Conservation (phyloP, 441 rosid genomes). For the Populus hybrid region DNA sequence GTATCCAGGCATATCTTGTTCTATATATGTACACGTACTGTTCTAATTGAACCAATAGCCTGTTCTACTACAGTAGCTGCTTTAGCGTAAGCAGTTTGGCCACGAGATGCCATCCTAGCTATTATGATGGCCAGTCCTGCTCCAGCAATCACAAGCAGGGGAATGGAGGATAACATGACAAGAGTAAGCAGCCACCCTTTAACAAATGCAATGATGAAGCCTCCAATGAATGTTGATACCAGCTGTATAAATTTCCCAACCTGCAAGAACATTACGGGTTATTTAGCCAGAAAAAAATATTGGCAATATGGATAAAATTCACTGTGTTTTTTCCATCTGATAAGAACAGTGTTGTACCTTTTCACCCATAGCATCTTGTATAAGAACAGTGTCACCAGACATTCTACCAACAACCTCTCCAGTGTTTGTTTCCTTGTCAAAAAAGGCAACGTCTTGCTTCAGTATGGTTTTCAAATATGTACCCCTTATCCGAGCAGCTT, state of each 20-base stretch:
- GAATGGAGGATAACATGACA: constrained; percentile 63
- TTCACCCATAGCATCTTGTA: constrained; percentile 95
- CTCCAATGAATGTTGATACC: constrained; percentile 62
- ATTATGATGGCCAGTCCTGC: constrained; percentile 40
- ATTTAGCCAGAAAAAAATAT: too few species aligned
- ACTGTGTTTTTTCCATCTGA: too few species aligned
- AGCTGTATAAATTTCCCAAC: constrained; percentile 69
- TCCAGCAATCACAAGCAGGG: constrained; percentile 59
- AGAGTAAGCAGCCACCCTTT: constrained; percentile 78
- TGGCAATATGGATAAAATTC: too few species aligned
- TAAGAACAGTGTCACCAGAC: constrained; percentile 90
- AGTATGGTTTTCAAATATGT: constrained; percentile 69
- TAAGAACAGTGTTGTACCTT: constrained; percentile 41
- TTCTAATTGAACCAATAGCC: constrained; percentile 70
- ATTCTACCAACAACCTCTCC: constrained; percentile 87
- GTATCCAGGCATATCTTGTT: constrained; percentile 1
- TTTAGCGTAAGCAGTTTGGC: constrained; percentile 60
- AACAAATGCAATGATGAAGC: constrained; percentile 57
- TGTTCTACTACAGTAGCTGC: constrained; percentile 67
- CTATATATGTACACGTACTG: constrained; percentile 37
- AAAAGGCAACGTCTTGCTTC: constrained; percentile 86
- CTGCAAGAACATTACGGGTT: constrained; percentile 29
- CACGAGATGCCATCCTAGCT: constrained; percentile 51
- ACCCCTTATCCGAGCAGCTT: constrained; percentile 69
- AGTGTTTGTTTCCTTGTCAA: constrained; percentile 71